phyloP scores from a whole-genome alignment of 2,329 filamentous ascomycete genomes.

The Xylariaceae sp. region DNA sequence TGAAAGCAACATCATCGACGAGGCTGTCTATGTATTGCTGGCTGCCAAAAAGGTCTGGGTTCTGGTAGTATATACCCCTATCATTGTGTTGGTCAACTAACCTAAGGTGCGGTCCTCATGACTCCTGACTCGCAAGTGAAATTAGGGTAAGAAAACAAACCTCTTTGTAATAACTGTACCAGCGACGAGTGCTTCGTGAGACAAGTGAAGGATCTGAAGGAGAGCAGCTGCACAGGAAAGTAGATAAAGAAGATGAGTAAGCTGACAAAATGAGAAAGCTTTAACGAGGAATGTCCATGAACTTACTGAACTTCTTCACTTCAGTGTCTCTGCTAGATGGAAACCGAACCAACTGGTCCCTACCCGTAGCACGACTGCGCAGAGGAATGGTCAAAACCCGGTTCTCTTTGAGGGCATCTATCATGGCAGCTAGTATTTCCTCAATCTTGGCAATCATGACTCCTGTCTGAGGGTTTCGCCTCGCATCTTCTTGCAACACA shows the following conservation, averaged over 20 bases:
- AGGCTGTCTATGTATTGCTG: slow-evolving; percentile 74
- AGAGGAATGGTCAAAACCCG: slow-evolving; percentile 57
- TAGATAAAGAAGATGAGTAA: slow-evolving; percentile 7
- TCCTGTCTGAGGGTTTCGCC: too few species aligned
- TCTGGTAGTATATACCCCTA: slow-evolving; percentile 82
- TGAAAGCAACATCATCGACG: slow-evolving; percentile 76
- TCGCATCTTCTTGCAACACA: too few species aligned
- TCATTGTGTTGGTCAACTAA: slow-evolving; percentile 1
- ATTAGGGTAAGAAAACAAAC: slow-evolving; percentile 46
- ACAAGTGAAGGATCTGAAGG: slow-evolving; percentile 64
- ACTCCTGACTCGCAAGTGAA: not conserved
- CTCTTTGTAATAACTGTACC: slow-evolving; percentile 67
- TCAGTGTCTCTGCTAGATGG: slow-evolving; percentile 28
- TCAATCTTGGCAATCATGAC: slow-evolving; percentile 57
- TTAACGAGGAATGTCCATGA: not conserved
- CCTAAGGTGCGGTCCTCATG: not conserved
- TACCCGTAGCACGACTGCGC: slow-evolving; percentile 43
- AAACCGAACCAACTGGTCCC: slow-evolving; percentile 33
- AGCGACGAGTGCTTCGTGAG: slow-evolving; percentile 63
- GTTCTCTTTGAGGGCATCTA: slow-evolving; percentile 55
- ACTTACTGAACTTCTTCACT: slow-evolving; percentile 42
- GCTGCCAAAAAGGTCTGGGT: slow-evolving; percentile 72
- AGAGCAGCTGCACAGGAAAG: slow-evolving; percentile 54
- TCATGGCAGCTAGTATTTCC: slow-evolving; percentile 57
- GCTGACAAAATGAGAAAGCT: not conserved